Evolutionary conservation across 1,284 basidiomycete species (phyloP).

Genomic region (Melanopsichium pennsylvanicum): DNA sequence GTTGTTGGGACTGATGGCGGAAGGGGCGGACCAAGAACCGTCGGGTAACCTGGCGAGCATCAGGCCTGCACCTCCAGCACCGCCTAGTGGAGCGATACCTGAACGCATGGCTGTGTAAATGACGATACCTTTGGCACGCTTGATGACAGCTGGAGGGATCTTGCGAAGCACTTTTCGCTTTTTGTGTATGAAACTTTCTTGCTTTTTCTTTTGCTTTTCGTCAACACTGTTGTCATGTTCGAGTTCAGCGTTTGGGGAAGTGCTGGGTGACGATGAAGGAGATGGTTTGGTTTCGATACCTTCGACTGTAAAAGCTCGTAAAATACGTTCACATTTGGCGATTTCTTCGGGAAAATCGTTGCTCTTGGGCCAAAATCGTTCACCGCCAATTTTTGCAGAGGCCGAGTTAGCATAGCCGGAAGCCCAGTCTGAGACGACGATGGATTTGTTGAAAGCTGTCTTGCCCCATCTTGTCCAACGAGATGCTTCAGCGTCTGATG

Average conservation of each 20-base stretch:
- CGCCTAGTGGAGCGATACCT: constrained; percentile 70
- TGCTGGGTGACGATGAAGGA: not conserved
- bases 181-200: constrained; percentile 62
- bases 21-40: constrained; percentile 69
- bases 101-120: constrained; percentile 70
- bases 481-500: constrained; percentile 7
- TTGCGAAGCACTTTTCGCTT: constrained; percentile 68
- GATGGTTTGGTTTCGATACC: constrained; percentile 51
- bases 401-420: constrained; percentile 59
- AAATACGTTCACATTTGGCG: constrained; percentile 69
- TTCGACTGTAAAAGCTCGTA: constrained; percentile 62
- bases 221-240: constrained; percentile 54
- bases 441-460: constrained; percentile 51
- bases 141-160: constrained; percentile 69
- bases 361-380: constrained; percentile 70
- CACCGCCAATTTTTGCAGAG: constrained; percentile 67
- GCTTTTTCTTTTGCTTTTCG: constrained; percentile 32
- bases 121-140: constrained; percentile 66
- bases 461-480: constrained; percentile 48
- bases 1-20: constrained; percentile 70
- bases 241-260: constrained; percentile 11
- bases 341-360: constrained; percentile 69
- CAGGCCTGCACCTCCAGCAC: constrained; percentile 69
- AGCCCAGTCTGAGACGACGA: constrained; percentile 60
- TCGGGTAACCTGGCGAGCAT: constrained; percentile 58